Base-by-base conservation (phyloP, 768 basidiomycete genomes). In the Mycena haematopus region DNA sequence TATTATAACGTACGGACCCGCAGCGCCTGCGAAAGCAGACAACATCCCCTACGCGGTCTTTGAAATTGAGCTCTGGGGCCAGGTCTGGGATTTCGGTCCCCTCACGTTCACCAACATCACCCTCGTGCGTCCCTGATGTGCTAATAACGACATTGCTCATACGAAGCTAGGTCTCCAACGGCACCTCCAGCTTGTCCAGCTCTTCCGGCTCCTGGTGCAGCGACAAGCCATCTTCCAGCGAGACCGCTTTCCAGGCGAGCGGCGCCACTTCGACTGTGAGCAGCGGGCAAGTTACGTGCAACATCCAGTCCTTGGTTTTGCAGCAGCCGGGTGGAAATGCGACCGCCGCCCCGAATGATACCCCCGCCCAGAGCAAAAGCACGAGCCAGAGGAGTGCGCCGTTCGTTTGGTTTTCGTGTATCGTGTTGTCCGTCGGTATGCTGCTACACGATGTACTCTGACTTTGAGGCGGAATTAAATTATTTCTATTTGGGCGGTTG, bases 251-350 rank as follows among this genome's bases (percentile, higher is more conserved):
- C 50, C 38, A 59, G 27, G 58, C 42, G n/a, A 59, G 58, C 58
- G 51, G 51, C 51, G 58, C 52, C 58, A 59, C 49, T 45, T 52
- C 51, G 29, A 52, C 58, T 44, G 58, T 59, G 40, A 6, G 29
- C 38, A 52, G 45, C 42, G 50, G 42, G 38, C 51, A 52, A 45
- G 58, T 59, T 52, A 59, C 51, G 42, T 59, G 58, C 50, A 59
- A 40, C 51, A 59, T 59, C 51, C 38, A 59, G 58, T 59, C 58
- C n/a, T 15, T 59, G 58, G 51, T 59, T 51, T 52, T 59, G 58
- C 25, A 52, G 40, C 58, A 59, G 58, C 58, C 58, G 11, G 58
- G 58, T 33, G 58, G n/a, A 38, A 59, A 59, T 52, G 58, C 58
- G 33, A 59, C 40, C 42, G 51, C 29, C 4, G 9, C 29, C 29